Conservation (phyloP, 495 filamentous ascomycete species). For the Astrocystis sublimbata region DNA sequence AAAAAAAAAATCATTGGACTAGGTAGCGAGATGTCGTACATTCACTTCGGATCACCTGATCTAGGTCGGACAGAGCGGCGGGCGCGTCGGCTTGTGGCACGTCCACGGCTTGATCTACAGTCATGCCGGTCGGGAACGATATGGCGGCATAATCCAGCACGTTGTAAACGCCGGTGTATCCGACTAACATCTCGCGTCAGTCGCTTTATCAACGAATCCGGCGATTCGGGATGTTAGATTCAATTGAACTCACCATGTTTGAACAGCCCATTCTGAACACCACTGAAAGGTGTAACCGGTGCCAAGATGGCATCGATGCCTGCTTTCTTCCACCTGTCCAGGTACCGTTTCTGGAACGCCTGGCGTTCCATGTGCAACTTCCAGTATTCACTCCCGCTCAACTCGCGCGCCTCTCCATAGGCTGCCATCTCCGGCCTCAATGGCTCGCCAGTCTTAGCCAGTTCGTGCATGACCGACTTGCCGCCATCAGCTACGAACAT, state of each 20-base stretch:
- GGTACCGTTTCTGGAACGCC: slow-evolving; percentile 68
- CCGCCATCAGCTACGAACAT: slow-evolving; percentile 83
- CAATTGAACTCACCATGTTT: slow-evolving; percentile 62
- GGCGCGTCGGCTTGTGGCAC: slow-evolving; percentile 53
- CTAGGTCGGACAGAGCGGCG: slow-evolving; percentile 64
- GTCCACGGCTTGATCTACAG: slow-evolving; percentile 66
- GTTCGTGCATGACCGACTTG: slow-evolving; percentile 65
- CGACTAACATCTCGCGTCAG: slow-evolving; percentile 48
- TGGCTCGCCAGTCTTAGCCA: slow-evolving; percentile 75
- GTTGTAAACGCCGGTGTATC: slow-evolving; percentile 76
- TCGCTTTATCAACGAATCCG: background rate
- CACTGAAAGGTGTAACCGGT: slow-evolving; percentile 72
- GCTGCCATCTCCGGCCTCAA: slow-evolving; percentile 69
- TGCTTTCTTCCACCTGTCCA: slow-evolving; percentile 69
- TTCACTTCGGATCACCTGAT: slow-evolving; percentile 70
- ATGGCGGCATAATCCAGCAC: slow-evolving; percentile 38
- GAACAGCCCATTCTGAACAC: slow-evolving; percentile 70
- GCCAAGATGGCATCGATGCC: slow-evolving; percentile 71
- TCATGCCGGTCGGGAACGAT: slow-evolving; percentile 61
- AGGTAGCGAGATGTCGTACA: slow-evolving; percentile 51
- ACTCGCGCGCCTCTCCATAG: slow-evolving; percentile 53
- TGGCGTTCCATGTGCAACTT: slow-evolving; percentile 69
- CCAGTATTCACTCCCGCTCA: slow-evolving; percentile 76
- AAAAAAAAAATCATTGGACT: background rate
- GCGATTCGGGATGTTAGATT: background rate